Evolutionary conservation across 2,329 filamentous ascomycete genomes (phyloP), one percentile per base, ranked within the genome.

Genomic region (Diaporthe humulicola): DNA sequence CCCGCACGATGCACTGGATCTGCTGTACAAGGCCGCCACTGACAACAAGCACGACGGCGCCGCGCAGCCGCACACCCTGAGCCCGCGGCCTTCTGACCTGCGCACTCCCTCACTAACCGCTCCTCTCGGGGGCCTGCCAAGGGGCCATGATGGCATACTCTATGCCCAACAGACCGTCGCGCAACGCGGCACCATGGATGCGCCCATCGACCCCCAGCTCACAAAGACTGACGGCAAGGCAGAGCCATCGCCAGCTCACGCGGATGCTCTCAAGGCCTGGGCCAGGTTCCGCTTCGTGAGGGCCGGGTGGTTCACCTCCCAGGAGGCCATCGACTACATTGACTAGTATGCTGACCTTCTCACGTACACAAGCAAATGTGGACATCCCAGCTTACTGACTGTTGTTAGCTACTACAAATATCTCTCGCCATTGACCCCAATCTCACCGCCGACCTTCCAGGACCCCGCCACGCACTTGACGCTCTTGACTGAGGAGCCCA

Each of bases 231-330:
- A 86, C 74, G 79, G 87, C 76, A 83, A 87, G 76, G 78, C 85
- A 67, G 87, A 91, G 76, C 86, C 88, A 17, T 22, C 57, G 10
- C 75, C 75, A 40, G 88, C 91, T 69, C 92, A 92, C 78, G 85
- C 89, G 56, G 91, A 94, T 74, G 96, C 96, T 0, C 85, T 98
- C 75, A 92, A 91, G 79, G 93, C 95, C n/a, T 99, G 97, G 97
- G 92, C 93, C 2, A 89, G 95, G 77, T 96, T 98, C 82, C 93
- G 96, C 57, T 98, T 98, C 81, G 96, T 98, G n/a, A 92, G 95
- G 71, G 95, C 95, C 12, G 97, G 97, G 14, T 98, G 96, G 96
- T 97, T 99, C 82, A 98, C 95, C 0, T 94, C 96, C 0, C 92
- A 94, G 78, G 97, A 99, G 84, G 96, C 95, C 30, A 96, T 98